Conservation (phyloP, 495 filamentous ascomycete genomes). For the Thermothielavioides terrestris region DNA sequence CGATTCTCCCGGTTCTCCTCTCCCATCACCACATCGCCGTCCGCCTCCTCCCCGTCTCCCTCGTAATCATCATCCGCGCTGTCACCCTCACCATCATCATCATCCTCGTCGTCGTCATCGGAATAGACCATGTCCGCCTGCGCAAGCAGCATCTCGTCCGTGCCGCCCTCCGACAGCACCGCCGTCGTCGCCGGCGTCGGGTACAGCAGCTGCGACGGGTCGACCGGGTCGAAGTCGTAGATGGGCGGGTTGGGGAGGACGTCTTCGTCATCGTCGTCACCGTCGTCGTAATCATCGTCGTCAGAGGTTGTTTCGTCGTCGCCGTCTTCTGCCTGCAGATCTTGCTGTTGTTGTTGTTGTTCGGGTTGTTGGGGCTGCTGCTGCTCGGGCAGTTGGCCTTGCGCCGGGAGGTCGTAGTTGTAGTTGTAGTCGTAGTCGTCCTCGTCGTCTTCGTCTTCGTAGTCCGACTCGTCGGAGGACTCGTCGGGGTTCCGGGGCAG, state of each 20-base stretch:
- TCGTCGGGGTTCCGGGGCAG: neutral
- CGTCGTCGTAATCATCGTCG: neutral
- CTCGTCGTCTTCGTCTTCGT: neutral
- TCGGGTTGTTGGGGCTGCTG: neutral
- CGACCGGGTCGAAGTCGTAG: neutral
- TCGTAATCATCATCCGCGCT: neutral
- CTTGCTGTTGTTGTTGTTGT: neutral
- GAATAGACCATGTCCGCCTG: slow-evolving; percentile 2
- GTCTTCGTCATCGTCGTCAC: neutral
- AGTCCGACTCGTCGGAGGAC: neutral
- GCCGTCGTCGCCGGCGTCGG: neutral
- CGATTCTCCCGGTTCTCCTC: neutral
- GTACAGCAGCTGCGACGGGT: neutral
- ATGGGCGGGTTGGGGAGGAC: neutral
- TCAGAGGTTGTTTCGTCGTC: neutral
- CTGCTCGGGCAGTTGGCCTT: neutral
- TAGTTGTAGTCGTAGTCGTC: neutral
- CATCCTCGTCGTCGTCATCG: neutral
- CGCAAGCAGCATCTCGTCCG: slow-evolving; percentile 3
- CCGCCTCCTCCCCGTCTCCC: neutral
- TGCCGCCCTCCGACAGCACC: neutral
- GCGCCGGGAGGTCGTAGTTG: neutral
- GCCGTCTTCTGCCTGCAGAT: neutral
- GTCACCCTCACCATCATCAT: neutral
- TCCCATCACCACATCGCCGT: neutral